Base-by-base conservation (phyloP, 2,329 filamentous ascomycete species). In the Diplodia scrobiculata region DNA sequence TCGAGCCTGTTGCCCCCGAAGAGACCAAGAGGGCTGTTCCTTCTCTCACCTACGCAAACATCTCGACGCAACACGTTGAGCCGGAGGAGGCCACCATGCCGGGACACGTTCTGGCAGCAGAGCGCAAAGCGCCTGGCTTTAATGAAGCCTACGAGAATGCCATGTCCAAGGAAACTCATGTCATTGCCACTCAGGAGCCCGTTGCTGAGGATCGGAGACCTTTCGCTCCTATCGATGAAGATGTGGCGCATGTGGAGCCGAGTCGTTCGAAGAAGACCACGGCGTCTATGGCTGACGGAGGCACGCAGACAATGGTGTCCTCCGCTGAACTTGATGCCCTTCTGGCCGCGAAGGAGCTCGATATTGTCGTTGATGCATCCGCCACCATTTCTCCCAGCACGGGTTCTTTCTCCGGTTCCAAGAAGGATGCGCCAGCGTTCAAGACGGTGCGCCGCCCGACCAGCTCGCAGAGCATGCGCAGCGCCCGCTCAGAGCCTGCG, bases 231-330 rank as follows among this genome's bases (percentile, higher is more conserved):
- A 9, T 32, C 21, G 34, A 25, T 25, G 48, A 60, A 47, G 45
- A 47, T 32, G 21, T 62, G 27, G 58, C 48, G 45, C 58, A 47
- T 47, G 13, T 62, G 27, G 58, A 62, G 45, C 58, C 29, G n/a
- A 19, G 38, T n/a, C 27, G 9, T 4, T 66, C 71, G 19, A 70
- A 48, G 36, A 60, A 32, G 34, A 25, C 29, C 13, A 63, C 47
- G 38, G 25, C 25, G 9, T 27, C 50, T 3, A 38, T 50, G 41
- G 45, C 45, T 25, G 58, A 59, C 34, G 89, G 90, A 70, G 86
- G 88, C 63, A 89, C 90, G 14, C 94, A 97, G 78, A 97, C 93
- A 27, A 84, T 89, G 47, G 82, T 97, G 34, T 96, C 92, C n/a
- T 86, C 91, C 0, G 86, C 90, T 59, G 88, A 90, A 66, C 91